Base-by-base conservation (phyloP, 805 yeast genomes). In the Candida verbasci region DNA sequence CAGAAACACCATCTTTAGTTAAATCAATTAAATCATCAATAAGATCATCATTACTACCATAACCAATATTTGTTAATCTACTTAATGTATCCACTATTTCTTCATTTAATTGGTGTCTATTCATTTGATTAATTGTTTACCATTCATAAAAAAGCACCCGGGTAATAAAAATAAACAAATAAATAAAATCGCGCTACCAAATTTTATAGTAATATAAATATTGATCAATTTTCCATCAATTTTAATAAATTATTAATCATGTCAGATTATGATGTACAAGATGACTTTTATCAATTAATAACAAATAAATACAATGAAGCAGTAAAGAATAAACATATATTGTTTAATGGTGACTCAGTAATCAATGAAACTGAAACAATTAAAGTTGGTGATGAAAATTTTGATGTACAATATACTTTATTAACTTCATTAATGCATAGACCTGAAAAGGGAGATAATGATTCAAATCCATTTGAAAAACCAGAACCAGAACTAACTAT, bases 401-500 rank as follows among this genome's bases (percentile, higher is more conserved):
- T 55, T 15, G 47, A 53, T 3, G 51, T 55, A 29, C 62, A 60
- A 38, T 49, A 57, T 18, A 63, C 66, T 1, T 46, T 58, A 15
- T 49, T 67, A 21, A 44, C 51, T 25, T 57, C 70, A 9, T 62
- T 62, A 40, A 53, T 46, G 43, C 61, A 52, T 34, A 56, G 70
- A 33, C 71, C 73, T 18, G 71, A 62, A 25, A 55, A 60, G 26
- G 68, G 70, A 0, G 57, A 65, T 3, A 46, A 53, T 3, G 59
- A 67, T 6, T 59, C 61, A 38, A 77, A 87, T 50, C 97, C 97
- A 2, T 91, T 93, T 61, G 72, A 73, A 33, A 73, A 78, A 15
- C 91, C 95, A 0, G 96, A 86, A 47, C 84, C 84, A 4, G 81
- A 77, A 41, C 62, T 89, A 29, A 76, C 87, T 0, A 70, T 89